Conservation (phyloP, 192 early-diverging fungal genomes). For the Linnemannia schmuckeri region DNA sequence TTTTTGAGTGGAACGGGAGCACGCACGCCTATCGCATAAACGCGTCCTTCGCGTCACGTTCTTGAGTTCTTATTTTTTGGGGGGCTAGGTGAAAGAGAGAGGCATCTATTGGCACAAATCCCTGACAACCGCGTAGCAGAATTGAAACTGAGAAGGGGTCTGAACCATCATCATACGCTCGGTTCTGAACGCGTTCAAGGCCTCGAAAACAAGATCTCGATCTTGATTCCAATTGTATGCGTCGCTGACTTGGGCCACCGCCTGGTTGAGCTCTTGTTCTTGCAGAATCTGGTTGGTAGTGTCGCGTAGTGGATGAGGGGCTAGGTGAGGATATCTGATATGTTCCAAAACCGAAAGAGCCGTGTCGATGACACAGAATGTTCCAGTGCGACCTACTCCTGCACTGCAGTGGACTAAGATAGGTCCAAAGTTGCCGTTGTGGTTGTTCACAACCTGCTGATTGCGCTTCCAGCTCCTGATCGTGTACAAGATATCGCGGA, state of each 20-base stretch:
- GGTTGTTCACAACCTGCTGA: background rate
- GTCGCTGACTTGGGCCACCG: background rate
- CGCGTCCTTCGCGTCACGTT: background rate
- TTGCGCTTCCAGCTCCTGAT: slow-evolving; percentile 34
- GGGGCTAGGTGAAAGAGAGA: too few relatives aligned
- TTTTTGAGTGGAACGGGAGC: background rate
- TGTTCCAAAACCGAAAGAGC: slow-evolving; percentile 43
- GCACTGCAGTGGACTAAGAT: slow-evolving; percentile 90
- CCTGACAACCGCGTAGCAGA: slow-evolving; percentile 78
- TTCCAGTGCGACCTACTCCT: slow-evolving; percentile 89
- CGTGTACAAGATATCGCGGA: slow-evolving; percentile 62
- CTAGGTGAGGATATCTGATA: slow-evolving; percentile 16
- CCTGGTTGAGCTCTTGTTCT: background rate
- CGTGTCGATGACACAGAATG: slow-evolving; percentile 82
- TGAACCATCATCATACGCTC: slow-evolving; percentile 89
- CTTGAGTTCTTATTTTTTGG: background rate
- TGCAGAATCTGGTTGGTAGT: background rate
- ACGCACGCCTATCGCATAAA: background rate
- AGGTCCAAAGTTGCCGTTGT: slow-evolving; percentile 57
- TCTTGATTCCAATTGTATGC: slow-evolving; percentile 35
- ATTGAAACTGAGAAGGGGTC: slow-evolving; percentile 78
- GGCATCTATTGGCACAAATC: slow-evolving; percentile 37
- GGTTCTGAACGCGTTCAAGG: slow-evolving; percentile 73
- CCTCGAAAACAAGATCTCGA: slow-evolving; percentile 74
- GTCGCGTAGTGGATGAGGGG: background rate